A percentile compares a stretch with the other conserved stretches of the same genome.
Evolutionary conservation across 345 rosid genomes (phyloP).

Genomic region (Moringa oleifera): DNA sequence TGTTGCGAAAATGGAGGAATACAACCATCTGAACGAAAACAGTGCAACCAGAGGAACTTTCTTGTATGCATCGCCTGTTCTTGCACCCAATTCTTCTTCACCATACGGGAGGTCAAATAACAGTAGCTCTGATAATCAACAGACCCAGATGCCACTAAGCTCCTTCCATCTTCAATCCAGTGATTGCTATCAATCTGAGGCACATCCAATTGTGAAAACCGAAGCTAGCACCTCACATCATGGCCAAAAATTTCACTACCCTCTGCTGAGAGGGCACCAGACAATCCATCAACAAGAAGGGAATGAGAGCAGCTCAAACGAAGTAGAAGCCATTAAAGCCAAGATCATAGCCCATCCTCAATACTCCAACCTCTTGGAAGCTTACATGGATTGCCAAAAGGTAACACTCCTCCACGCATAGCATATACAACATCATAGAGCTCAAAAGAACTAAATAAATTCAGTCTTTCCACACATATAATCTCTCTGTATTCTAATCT

Average conservation of each 20-base stretch:
- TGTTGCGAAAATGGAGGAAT: constrained; percentile 56
- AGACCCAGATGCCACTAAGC: constrained; percentile 29
- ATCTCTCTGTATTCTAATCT: constrained; percentile 3
- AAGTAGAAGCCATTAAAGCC: constrained; percentile 79
- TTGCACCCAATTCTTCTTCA: constrained; percentile 48
- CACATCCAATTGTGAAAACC: constrained; percentile 60
- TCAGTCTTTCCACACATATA: neutral
- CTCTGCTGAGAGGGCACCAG: constrained; percentile 47
- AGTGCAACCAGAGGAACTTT: constrained; percentile 56
- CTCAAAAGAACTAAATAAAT: neutral
- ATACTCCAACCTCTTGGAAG: constrained; percentile 79
- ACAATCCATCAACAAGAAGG: constrained; percentile 39
- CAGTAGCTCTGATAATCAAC: constrained; percentile 34
- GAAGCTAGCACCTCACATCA: constrained; percentile 57
- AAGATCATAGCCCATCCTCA: constrained; percentile 94
- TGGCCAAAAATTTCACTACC: constrained; percentile 49
- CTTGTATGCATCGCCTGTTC: constrained; percentile 53
- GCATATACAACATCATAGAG: neutral
- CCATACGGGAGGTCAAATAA: constrained; percentile 40
- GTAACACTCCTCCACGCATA: constrained; percentile 21
- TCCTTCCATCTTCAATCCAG: constrained; percentile 46
- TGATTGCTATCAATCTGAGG: constrained; percentile 50
- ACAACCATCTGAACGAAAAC: constrained; percentile 53
- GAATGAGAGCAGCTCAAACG: constrained; percentile 31
- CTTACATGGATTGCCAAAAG: constrained; percentile 97